Conservation (phyloP, 345 rosid species). For the Eucalyptus globulus region DNA sequence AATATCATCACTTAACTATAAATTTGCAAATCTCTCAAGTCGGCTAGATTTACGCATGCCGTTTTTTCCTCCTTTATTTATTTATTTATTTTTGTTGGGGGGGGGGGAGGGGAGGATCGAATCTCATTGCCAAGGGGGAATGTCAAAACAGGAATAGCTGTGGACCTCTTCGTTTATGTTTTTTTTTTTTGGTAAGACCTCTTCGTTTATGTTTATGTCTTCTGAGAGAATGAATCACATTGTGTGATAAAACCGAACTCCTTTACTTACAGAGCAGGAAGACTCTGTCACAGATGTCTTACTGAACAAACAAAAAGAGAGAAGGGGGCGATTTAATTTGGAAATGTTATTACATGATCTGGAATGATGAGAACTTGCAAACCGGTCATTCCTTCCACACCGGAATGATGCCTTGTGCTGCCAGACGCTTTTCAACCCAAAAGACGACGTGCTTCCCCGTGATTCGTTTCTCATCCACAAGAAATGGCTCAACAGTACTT, state of each 20-base stretch:
- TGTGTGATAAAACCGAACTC: not conserved
- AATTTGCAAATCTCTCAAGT: not conserved
- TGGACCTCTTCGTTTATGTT: not conserved
- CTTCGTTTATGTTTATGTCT: not conserved
- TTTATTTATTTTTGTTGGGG: no score
- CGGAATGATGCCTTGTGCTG: slow-evolving; percentile 89
- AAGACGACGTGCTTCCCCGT: slow-evolving; percentile 70
- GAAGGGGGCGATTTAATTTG: not conserved
- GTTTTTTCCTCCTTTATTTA: not conserved
- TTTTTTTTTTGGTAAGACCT: no score
- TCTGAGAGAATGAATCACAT: not conserved
- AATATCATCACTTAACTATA: not conserved
- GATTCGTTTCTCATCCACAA: slow-evolving; percentile 77
- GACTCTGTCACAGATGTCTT: not conserved
- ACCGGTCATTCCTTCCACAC: slow-evolving; percentile 49
- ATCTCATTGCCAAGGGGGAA: not conserved
- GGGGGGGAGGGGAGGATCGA: not conserved
- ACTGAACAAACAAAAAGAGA: not conserved
- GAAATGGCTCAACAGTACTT: slow-evolving; percentile 95
- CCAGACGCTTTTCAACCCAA: slow-evolving; percentile 94
- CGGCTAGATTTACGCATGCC: not conserved
- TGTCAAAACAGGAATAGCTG: not conserved
- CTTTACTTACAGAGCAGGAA: not conserved
- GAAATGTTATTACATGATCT: not conserved
- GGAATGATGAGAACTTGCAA: not conserved